phyloP scores from a whole-genome alignment of 257 asterid genomes.

The Cruciata laevipes region DNA sequence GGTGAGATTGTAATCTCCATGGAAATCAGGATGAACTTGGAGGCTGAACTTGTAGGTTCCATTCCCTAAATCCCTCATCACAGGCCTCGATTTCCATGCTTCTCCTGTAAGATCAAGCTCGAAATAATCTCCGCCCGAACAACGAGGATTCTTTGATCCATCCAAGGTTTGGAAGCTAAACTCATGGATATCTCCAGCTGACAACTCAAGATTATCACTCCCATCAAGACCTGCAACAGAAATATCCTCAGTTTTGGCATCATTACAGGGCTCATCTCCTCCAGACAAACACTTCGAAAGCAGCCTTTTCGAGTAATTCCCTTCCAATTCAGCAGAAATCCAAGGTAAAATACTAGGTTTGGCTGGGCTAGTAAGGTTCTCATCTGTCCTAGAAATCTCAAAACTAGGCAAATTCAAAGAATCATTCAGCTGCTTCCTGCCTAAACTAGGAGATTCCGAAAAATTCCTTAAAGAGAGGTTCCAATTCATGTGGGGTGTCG shows the following conservation, averaged over 20 bases:
- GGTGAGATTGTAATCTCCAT: slow-evolving; percentile 73
- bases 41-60: slow-evolving; percentile 58
- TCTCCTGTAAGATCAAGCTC: slow-evolving; percentile 82
- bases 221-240: slow-evolving; percentile 46
- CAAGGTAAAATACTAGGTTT: slow-evolving; percentile 31
- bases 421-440: slow-evolving; percentile 15
- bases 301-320: slow-evolving; percentile 55
- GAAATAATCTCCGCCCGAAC: slow-evolving; percentile 87
- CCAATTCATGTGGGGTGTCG: slow-evolving; percentile 19
- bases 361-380: slow-evolving; percentile 3
- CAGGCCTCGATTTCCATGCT: slow-evolving; percentile 82
- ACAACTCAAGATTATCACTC: slow-evolving; percentile 26
- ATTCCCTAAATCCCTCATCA: slow-evolving; percentile 60
- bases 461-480: slow-evolving; percentile 25
- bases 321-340: slow-evolving; percentile 54
- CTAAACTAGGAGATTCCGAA: slow-evolving; percentile 18
- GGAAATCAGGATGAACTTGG: slow-evolving; percentile 78
- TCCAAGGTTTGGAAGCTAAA: slow-evolving; percentile 73
- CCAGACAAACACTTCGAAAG: slow-evolving; percentile 54
- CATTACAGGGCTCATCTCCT: slow-evolving; percentile 62
- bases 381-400: slow-evolving; percentile 9
- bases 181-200: slow-evolving; percentile 61
- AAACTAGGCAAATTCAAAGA: slow-evolving; percentile 20
- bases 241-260: slow-evolving; percentile 53
- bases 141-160: slow-evolving; percentile 52